Percentiles rank a stretch among this genome's conserved stretches.
phyloP scores from a whole-genome alignment of 129 eudicot species.

The Flaveria robusta region DNA sequence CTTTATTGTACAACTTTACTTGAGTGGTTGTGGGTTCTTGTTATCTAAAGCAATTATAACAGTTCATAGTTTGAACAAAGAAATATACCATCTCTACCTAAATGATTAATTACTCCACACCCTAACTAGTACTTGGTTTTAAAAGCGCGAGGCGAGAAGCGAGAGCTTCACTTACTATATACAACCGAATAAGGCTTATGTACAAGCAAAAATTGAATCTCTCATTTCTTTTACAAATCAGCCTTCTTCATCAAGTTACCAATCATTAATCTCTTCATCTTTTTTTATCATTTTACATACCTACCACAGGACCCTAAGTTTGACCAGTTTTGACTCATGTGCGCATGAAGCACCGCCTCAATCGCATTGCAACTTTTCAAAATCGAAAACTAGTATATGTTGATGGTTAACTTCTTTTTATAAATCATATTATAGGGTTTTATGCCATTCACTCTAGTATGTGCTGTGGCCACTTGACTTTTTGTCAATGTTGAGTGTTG shows the following conservation, averaged over 20 bases:
- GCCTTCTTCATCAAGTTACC: not conserved
- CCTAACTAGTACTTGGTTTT: not conserved
- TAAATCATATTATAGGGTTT: not conserved
- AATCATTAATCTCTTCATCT: not conserved
- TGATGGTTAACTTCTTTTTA: not conserved
- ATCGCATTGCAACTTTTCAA: no score
- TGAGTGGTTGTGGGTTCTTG: not conserved
- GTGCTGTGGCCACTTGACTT: no score
- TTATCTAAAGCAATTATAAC: not conserved
- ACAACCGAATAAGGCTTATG: not conserved
- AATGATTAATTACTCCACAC: not conserved
- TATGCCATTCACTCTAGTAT: not conserved
- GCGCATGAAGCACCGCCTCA: no score
- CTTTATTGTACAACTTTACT: constrained; percentile 1
- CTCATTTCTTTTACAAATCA: not conserved
- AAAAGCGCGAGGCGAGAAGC: not conserved
- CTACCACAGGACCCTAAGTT: not conserved
- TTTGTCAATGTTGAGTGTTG: no score
- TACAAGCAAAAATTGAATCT: no score
- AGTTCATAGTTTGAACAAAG: not conserved
- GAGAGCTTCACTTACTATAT: no score
- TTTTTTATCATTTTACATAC: no score
- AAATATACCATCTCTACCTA: not conserved
- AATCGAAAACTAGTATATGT: not conserved
- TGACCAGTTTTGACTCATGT: no score